Evolutionary conservation across 768 basidiomycete species (phyloP).

Genomic region (Psilocybe sp.): DNA sequence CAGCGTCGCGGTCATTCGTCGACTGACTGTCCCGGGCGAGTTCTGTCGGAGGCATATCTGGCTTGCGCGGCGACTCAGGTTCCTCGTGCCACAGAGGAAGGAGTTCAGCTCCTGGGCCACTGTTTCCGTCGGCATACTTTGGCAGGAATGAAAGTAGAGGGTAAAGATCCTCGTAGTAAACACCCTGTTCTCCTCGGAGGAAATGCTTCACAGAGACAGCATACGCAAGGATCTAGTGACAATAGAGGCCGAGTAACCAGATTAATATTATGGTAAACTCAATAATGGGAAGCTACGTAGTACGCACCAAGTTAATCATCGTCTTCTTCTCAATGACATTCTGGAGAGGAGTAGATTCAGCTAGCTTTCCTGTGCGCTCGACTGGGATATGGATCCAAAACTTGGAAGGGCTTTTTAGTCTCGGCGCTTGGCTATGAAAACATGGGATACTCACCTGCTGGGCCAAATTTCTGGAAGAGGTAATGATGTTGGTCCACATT

Average conservation of each 20-base stretch:
- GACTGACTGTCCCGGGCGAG: slow-evolving; percentile 13
- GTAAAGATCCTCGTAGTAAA: slow-evolving; percentile 77
- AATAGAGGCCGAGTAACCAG: no score
- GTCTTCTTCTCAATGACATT: slow-evolving; percentile 72
- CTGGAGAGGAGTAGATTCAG: slow-evolving; percentile 32
- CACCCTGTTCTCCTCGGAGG: slow-evolving; percentile 65
- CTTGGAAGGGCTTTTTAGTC: slow-evolving; percentile 18
- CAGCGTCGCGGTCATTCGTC: slow-evolving; percentile 24
- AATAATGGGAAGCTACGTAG: no score
- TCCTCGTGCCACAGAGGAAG: slow-evolving; percentile 60
- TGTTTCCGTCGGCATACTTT: slow-evolving; percentile 41
- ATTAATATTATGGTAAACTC: no score
- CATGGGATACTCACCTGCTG: slow-evolving; percentile 42
- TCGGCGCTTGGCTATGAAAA: background rate
- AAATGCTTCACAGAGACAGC: slow-evolving; percentile 70
- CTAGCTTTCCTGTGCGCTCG: slow-evolving; percentile 28
- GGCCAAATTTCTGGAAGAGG: slow-evolving; percentile 57
- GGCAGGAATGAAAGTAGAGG: slow-evolving; percentile 68
- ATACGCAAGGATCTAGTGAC: slow-evolving; percentile 50
- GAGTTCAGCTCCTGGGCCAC: slow-evolving; percentile 35
- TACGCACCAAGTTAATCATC: slow-evolving; percentile 58
- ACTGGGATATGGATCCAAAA: slow-evolving; percentile 59
- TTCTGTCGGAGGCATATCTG: slow-evolving; percentile 13
- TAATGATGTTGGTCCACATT: slow-evolving; percentile 63
- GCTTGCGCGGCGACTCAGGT: slow-evolving; percentile 15